These are phyloP conservation scores for Scenedesmus sp. DNA, from an alignment of 163 green algal species.

Conservation along the genomic window DNA sequence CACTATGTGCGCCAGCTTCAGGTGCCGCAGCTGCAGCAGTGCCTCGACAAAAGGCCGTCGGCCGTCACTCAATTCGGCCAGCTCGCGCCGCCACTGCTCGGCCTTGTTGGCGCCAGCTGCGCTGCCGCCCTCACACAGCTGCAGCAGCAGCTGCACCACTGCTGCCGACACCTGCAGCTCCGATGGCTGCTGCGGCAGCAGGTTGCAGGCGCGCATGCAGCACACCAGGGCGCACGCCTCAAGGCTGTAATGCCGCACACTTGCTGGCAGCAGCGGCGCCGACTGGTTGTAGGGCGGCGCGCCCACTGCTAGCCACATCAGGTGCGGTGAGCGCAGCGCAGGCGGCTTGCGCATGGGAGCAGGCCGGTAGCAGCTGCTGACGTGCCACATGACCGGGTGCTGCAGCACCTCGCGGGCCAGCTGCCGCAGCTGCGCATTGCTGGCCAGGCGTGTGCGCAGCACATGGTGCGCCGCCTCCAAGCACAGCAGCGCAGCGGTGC, in stretches of 20 bases:
- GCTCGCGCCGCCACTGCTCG: neutral
- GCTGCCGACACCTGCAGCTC: slow-evolving; percentile 16
- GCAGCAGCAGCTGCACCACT: slow-evolving; percentile 26
- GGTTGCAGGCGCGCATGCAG: slow-evolving; percentile 22
- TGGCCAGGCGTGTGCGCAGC: neutral
- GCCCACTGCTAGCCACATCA: slow-evolving; percentile 17
- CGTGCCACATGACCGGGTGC: slow-evolving; percentile 22
- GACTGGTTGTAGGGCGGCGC: slow-evolving; percentile 14
- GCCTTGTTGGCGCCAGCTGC: neutral
- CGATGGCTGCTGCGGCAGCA: neutral
- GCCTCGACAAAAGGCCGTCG: neutral
- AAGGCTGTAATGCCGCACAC: slow-evolving; percentile 3
- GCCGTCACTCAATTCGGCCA: neutral
- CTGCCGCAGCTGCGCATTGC: neutral
- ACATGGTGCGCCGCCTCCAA: slow-evolving; percentile 24
- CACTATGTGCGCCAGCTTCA: neutral
- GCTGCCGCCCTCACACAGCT: neutral
- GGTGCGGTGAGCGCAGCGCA: slow-evolving; percentile 2
- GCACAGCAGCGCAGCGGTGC: slow-evolving; percentile 8
- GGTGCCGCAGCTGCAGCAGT: slow-evolving; percentile 18
- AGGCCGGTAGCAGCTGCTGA: slow-evolving; percentile 27
- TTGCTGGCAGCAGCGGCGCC: neutral
- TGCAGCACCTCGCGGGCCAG: slow-evolving; percentile 13
- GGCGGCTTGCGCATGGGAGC: slow-evolving; percentile 13
- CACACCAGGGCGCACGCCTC: slow-evolving; percentile 10